Conservation (phyloP, 768 basidiomycete genomes). For the Psilocybe sp. region DNA sequence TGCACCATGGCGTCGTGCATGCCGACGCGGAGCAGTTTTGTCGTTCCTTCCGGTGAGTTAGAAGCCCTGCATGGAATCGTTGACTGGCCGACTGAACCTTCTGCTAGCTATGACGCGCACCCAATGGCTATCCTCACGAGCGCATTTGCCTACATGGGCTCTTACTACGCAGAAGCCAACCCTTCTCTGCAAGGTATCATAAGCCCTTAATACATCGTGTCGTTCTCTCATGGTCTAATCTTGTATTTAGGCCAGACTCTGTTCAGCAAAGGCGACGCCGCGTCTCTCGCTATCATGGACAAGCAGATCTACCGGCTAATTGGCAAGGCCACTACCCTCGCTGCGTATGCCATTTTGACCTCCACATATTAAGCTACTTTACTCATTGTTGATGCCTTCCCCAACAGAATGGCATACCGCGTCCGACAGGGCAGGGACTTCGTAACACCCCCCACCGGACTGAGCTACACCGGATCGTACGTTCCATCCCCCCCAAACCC, state of each 20-base stretch:
- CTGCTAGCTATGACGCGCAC: slow-evolving; percentile 78
- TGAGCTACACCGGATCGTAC: slow-evolving; percentile 83
- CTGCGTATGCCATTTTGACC: slow-evolving; percentile 54
- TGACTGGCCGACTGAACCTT: background rate
- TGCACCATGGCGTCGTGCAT: slow-evolving; percentile 71
- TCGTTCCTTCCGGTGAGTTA: slow-evolving; percentile 56
- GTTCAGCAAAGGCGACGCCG: slow-evolving; percentile 64
- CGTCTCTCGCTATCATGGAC: slow-evolving; percentile 78
- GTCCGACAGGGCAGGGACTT: slow-evolving; percentile 89
- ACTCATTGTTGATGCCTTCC: background rate
- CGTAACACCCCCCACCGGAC: slow-evolving; percentile 76
- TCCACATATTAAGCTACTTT: background rate
- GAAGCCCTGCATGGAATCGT: background rate
- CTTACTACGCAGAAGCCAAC: slow-evolving; percentile 86
- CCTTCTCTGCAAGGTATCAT: slow-evolving; percentile 74
- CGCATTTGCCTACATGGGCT: slow-evolving; percentile 85
- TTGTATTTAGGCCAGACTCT: slow-evolving; percentile 64
- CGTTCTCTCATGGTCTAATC: background rate
- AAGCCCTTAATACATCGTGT: background rate
- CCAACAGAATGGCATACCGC: slow-evolving; percentile 82
- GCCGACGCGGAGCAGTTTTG: slow-evolving; percentile 69
- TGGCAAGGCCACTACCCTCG: slow-evolving; percentile 85
- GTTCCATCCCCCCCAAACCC: slow-evolving; percentile 13
- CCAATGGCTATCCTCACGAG: slow-evolving; percentile 90
- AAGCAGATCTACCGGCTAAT: slow-evolving; percentile 89